These are phyloP conservation scores for Cryptococcus sp. DNA, from an alignment of 1,284 basidiomycete species.

Conservation along the genomic window DNA sequence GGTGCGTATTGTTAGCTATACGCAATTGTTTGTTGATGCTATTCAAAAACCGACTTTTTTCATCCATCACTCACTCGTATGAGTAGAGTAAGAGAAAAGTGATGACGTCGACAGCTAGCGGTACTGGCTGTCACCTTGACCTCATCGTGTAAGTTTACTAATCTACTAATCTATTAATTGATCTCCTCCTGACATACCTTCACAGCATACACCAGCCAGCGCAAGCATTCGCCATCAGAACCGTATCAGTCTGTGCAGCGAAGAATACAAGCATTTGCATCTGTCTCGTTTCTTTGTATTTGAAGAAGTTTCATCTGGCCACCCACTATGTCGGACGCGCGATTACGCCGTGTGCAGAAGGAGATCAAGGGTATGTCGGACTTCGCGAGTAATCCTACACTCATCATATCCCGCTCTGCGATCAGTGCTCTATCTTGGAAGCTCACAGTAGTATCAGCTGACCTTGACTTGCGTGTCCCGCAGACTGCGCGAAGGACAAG, in stretches of 20 bases:
- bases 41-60: background rate
- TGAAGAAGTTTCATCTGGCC: background rate
- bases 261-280: too few species aligned
- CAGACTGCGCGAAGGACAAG: slow-evolving; percentile 93
- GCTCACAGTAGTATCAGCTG: background rate
- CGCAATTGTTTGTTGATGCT: background rate
- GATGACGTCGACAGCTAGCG: slow-evolving; percentile 7
- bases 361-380: slow-evolving; percentile 73
- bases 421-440: background rate
- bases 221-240: too few species aligned
- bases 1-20: background rate
- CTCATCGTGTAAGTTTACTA: background rate
- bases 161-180: background rate
- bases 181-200: background rate
- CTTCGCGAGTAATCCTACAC: background rate
- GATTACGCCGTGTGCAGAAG: slow-evolving; percentile 86
- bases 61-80: background rate
- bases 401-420: too few species aligned
- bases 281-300: too few species aligned
- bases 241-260: too few species aligned
- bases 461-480: slow-evolving; percentile 1
- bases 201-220: background rate
- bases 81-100: background rate
- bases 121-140: background rate
- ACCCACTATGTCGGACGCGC: slow-evolving; percentile 65